Percentiles rank a stretch among this genome's conserved stretches.
Conservation (phyloP, 1,284 basidiomycete species). For the Ustilago sp. region DNA sequence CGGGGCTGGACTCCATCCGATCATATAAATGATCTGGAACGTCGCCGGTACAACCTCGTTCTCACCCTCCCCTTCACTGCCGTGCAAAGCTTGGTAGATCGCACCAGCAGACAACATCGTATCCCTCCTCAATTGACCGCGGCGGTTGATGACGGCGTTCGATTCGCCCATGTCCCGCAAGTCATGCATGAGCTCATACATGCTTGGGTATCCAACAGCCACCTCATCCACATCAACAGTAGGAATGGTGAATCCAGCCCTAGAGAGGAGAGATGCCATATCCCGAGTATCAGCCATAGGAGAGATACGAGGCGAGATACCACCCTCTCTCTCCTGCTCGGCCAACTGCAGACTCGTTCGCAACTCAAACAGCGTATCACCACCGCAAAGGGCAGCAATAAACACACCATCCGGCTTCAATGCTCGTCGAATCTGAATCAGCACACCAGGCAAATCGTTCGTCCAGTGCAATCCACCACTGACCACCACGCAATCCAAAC, state of each 20-base stretch:
- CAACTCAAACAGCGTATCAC: constrained; percentile 95
- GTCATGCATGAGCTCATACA: constrained; percentile 96
- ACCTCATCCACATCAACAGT: constrained; percentile 97
- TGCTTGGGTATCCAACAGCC: constrained; percentile 88
- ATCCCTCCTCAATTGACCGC: constrained; percentile 81
- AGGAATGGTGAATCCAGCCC: constrained; percentile 92
- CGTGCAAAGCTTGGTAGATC: constrained; percentile 84
- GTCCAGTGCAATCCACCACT: constrained; percentile 96
- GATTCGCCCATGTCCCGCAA: constrained; percentile 95
- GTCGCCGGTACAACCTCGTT: constrained; percentile 89
- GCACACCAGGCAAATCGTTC: constrained; percentile 93
- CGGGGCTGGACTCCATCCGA: constrained; percentile 96
- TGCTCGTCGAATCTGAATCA: constrained; percentile 88
- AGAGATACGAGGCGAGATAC: constrained; percentile 91
- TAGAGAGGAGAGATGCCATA: constrained; percentile 74
- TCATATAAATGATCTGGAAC: constrained; percentile 96
- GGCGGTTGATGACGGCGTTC: constrained; percentile 81
- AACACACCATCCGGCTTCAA: constrained; percentile 94
- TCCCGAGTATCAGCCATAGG: constrained; percentile 97
- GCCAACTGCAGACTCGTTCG: constrained; percentile 90
- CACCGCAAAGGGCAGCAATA: constrained; percentile 92
- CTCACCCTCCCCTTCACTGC: constrained; percentile 18
- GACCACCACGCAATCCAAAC: constrained; percentile 91
- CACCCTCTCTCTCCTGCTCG: constrained; percentile 92
- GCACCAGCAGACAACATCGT: constrained; percentile 89